phyloP scores from a whole-genome alignment of 306 rosid species.

The Lathyrus oleraceus region DNA sequence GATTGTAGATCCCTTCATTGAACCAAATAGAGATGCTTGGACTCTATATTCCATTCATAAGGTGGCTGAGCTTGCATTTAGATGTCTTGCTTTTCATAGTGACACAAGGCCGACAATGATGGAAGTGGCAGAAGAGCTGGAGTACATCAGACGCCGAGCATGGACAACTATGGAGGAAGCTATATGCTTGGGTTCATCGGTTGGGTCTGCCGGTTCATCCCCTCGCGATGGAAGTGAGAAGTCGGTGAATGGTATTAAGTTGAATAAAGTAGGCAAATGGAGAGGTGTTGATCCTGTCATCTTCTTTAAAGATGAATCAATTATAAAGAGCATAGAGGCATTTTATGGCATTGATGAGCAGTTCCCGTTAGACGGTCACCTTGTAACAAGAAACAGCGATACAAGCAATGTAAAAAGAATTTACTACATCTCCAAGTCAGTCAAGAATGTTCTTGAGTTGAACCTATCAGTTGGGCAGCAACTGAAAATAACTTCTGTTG shows the following conservation, averaged over 20 bases:
- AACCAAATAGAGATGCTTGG: conserved; percentile 94
- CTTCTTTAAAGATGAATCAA: conserved; percentile 74
- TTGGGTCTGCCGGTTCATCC: conserved; percentile 63
- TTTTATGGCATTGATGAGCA: conserved; percentile 75
- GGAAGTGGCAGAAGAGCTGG: conserved; percentile 94
- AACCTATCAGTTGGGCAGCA: conserved; percentile 79
- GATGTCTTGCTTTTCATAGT: conserved; percentile 94
- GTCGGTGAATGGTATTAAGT: conserved; percentile 41
- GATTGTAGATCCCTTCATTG: conserved; percentile 81
- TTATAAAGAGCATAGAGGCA: conserved; percentile 59
- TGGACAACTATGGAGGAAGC: conserved; percentile 81
- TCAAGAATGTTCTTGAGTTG: conserved; percentile 76
- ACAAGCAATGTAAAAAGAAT: conserved; percentile 78
- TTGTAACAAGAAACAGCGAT: conserved; percentile 75
- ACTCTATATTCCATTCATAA: conserved; percentile 83
- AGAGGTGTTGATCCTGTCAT: conserved; percentile 92
- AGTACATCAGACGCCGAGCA: conserved; percentile 67
- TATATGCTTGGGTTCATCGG: conserved; percentile 52
- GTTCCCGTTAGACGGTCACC: conserved; percentile 76
- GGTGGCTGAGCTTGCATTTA: conserved; percentile 92
- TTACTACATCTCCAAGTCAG: conserved; percentile 80
- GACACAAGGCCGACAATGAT: conserved; percentile 92
- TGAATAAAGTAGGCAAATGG: conserved; percentile 70
- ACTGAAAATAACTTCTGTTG: no score
- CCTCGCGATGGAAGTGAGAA: conserved; percentile 58